Percentiles rank a stretch among this genome's conserved stretches.
Evolutionary conservation across 495 filamentous ascomycete genomes (phyloP).

Genomic region (Ramalina intermedia): DNA sequence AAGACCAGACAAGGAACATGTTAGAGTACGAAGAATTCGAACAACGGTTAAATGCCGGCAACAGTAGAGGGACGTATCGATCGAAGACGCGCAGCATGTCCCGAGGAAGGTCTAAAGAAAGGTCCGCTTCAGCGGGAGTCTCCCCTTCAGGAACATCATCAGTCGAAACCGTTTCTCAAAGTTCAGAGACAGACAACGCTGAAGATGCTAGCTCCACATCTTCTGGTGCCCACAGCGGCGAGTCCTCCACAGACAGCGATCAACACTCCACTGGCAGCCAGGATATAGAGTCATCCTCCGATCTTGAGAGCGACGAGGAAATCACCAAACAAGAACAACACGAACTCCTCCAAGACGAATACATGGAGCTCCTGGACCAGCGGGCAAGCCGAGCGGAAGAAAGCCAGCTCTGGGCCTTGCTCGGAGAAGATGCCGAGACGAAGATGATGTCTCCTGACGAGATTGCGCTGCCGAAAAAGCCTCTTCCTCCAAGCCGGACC

Average conservation of each 20-base stretch:
- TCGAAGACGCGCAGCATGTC: background rate
- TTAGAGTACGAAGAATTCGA: constrained; percentile 40
- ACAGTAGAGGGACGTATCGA: background rate
- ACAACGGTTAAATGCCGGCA: background rate
- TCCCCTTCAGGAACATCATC: background rate
- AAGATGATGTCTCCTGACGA: constrained; percentile 14
- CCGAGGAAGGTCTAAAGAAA: background rate
- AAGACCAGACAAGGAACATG: constrained; percentile 23
- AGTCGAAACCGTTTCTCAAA: background rate
- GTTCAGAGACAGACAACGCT: background rate
- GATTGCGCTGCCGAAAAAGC: constrained; percentile 9
- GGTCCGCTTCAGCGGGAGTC: background rate
- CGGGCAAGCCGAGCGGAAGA: constrained; percentile 40
- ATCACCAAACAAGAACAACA: constrained; percentile 14
- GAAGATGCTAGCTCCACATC: background rate
- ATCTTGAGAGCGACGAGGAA: constrained; percentile 1
- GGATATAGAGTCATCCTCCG: no score
- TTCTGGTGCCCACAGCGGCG: background rate
- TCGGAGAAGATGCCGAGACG: constrained; percentile 22
- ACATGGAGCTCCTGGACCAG: constrained; percentile 40
- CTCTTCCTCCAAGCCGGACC: constrained; percentile 18
- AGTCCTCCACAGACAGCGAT: background rate
- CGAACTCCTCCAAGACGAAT: constrained; percentile 29
- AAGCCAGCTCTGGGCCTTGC: constrained; percentile 35
- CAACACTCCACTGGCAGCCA: background rate